Base-by-base conservation (phyloP, 2,329 filamentous ascomycete genomes). In the Nigrospora sphaerica region DNA sequence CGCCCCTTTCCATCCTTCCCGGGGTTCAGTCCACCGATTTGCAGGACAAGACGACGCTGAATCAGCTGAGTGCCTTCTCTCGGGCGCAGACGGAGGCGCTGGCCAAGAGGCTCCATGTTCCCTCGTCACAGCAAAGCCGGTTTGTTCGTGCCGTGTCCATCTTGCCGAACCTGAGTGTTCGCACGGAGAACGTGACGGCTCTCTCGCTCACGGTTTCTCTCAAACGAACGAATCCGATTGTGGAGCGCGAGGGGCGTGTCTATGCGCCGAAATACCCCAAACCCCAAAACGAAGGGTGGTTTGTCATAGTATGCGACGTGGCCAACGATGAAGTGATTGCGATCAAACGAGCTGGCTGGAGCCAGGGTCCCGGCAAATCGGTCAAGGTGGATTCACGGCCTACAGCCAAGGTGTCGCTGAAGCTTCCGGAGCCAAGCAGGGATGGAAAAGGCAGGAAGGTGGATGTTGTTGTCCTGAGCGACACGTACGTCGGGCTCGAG, bases 191-290 rank as follows among this genome's bases (percentile, higher is more conserved):
- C 33, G 66, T 83, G 39, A 87, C 80, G 2, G 75, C 84, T 0
- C 65, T 77, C 2, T 80, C 80, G 0, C 60, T 95, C 3, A 79
- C 77, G 0, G 70, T 93, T 12, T 67, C 69, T 2, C 62, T 96
- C 13, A 73, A 71, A 37, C 81, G 91, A 0, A 69, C 78, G 42
- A 95, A 95, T 63, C 62, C 77, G 1, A 65, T 85, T 4, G 70
- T 72, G 12, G 78, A 85, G 59, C 70, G 74, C 10, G 86, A 90
- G 2, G 83, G 80, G 42, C 80, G 85, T 50, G 86, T 96, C 61
- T 95, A 85, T 57, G 89, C 93, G 0, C 92, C 95, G 3, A 78
- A 80, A 18, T 97, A 95, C 68, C 92, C 92, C 1, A 98, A 98
- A 67, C 83, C 90, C 14, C 93, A 98, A 66, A 93, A 83, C 0